A percentile compares a stretch with the other conserved stretches of the same genome.
Conservation (phyloP, 768 basidiomycete species). For the Lactifluus subvellereus region DNA sequence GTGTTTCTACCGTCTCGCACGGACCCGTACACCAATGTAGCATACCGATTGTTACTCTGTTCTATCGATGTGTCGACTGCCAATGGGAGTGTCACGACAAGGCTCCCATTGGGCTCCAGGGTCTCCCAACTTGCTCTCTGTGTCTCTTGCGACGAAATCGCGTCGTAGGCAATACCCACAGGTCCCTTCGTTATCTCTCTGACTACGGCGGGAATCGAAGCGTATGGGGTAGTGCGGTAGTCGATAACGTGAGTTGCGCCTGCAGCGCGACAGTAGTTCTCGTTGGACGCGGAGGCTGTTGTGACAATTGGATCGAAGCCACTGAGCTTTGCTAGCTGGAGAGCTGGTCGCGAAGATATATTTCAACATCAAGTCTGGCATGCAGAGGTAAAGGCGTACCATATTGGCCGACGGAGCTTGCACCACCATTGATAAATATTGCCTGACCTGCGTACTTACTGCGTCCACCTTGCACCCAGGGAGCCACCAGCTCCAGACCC, state of each 20-base stretch:
- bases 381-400: constrained; percentile 28
- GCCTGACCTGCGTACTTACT: constrained; percentile 42
- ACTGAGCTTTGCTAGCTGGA: constrained; percentile 23
- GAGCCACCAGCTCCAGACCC: constrained; percentile 35
- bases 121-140: constrained; percentile 21
- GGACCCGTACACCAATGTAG: background rate
- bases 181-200: constrained; percentile 18
- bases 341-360: background rate
- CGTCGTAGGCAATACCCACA: constrained; percentile 18
- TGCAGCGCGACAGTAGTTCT: constrained; percentile 7
- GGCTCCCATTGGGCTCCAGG: constrained; percentile 17
- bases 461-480: constrained; percentile 34
- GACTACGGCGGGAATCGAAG: constrained; percentile 11
- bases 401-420: constrained; percentile 43
- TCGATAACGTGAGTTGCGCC: constrained; percentile 25
- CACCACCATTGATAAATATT: constrained; percentile 44
- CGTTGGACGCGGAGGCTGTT: constrained; percentile 18
- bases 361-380: background rate
- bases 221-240: constrained; percentile 16
- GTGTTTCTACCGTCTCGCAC: background rate
- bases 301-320: constrained; percentile 24
- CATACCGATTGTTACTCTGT: background rate
- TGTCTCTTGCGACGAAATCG: constrained; percentile 18
- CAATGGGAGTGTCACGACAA: background rate
- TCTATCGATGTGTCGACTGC: background rate